Evolutionary conservation across 177 flowering plant genomes (phyloP), one percentile per base, ranked within the genome.

Genomic region (Viscum album): DNA sequence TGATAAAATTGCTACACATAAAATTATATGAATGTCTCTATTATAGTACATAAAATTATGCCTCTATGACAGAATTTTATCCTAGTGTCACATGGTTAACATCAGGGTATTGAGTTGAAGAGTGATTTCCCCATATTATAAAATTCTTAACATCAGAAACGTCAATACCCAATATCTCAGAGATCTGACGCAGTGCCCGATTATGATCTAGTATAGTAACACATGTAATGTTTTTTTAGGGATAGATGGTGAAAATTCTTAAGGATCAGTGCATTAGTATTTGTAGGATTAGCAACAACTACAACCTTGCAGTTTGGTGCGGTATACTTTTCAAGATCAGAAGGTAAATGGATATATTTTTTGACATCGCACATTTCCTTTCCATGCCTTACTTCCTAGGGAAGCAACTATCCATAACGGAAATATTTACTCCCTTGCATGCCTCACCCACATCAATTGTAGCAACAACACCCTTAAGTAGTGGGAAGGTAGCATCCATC

Each of bases 221-320:
- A 68, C 96, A 89, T 54, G 97, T 81, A 33, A 94, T 89, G 81
- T 94, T 92, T 68, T 84, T 94, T 78, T 81, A 34, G 89, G 88
- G 59, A 87, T 84, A 16, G 92, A 87, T 67, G 92, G 92, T n/a
- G 99, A 97, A 81, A 83, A 94, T 80, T 94, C 89, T 85, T 85
- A 75, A 85, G 71, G 72, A 84, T 85, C 82, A 85, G 80, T 29
- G 99, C 99, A 81, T 94, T 94, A 75, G 99, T 94, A 83, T 94
- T 94, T 52, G 99, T 97, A 10, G 99, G 99, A 77, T 94, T 94
- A 39, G 99, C 99, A 75, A 94, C 97, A 79, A 94, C 99, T 74
- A 39, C 45, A n/a, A 37, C 97, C 96, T 92, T 92, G 94, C 96
- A 92, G 84, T 88, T 86, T 64, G 94, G 79, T 77, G 97, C 92